Percentiles rank a stretch among this genome's conserved stretches.
Conservation (phyloP, 2,329 filamentous ascomycete genomes). For the Daldinia eschscholtzii region DNA sequence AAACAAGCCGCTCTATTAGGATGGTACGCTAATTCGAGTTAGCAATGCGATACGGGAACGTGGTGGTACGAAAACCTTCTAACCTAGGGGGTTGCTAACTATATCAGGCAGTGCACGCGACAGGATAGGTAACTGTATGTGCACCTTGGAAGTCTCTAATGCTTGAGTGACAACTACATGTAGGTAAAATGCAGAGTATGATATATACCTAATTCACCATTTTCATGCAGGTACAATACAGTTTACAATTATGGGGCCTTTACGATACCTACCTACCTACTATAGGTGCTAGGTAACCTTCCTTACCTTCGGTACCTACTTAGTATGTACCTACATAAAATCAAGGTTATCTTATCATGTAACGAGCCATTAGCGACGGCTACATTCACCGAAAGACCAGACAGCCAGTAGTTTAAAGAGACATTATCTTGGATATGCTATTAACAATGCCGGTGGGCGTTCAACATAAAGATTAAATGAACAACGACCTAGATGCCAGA, state of each 20-base stretch:
- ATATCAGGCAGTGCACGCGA: conserved; percentile 19
- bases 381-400: conserved; percentile 35
- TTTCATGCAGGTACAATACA: conserved; percentile 41
- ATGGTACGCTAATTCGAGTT: conserved; percentile 12
- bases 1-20: conserved; percentile 26
- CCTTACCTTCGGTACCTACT: too few relatives aligned
- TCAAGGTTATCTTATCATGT: conserved; percentile 19
- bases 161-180: conserved; percentile 12
- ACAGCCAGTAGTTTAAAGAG: conserved; percentile 10
- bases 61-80: conserved; percentile 2
- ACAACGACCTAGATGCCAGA: not conserved
- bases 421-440: conserved; percentile 1
- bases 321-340: too few relatives aligned
- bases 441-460: not conserved
- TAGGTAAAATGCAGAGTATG: conserved; percentile 30
- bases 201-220: conserved; percentile 35
- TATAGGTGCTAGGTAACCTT: too few relatives aligned
- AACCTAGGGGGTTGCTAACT: conserved; percentile 9
- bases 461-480: not conserved
- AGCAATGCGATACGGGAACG: conserved; percentile 20
- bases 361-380: conserved; percentile 27
- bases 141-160: conserved; percentile 1
- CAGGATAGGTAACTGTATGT: conserved; percentile 23
- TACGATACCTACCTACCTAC: conserved; percentile 8
- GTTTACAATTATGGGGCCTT: conserved; percentile 10